Conservation (phyloP, 495 filamentous ascomycete species). For the Podospora appendiculata region DNA sequence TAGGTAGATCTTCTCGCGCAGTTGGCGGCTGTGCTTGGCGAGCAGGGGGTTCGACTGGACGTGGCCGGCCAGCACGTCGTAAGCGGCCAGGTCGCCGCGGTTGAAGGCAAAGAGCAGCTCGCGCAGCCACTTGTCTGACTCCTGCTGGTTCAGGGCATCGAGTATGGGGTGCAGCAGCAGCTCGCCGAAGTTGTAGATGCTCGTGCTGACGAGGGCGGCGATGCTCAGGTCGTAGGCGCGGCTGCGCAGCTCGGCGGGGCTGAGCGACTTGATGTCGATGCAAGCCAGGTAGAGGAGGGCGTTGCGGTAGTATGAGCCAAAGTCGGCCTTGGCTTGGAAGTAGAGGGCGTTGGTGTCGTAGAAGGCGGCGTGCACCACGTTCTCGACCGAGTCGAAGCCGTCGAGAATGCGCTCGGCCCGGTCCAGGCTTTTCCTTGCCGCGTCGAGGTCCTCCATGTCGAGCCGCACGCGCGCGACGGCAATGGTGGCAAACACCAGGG, state of each 20-base stretch:
- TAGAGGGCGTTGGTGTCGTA: conserved; percentile 94
- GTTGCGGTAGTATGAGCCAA: conserved; percentile 92
- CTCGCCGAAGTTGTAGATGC: conserved; percentile 99
- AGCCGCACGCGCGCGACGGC: conserved; percentile 87
- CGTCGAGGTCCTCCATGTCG: conserved; percentile 63
- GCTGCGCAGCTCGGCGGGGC: conserved; percentile 59
- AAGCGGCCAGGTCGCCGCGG: conserved; percentile 82
- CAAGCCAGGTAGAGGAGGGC: conserved; percentile 97
- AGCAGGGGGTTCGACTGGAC: conserved; percentile 74
- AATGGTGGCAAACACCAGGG: conserved; percentile 86
- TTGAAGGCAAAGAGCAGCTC: conserved; percentile 97
- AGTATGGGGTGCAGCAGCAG: conserved; percentile 95
- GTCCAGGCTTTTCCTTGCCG: conserved; percentile 78
- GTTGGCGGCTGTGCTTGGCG: conserved; percentile 65
- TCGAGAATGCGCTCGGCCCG: conserved; percentile 82
- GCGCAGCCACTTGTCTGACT: conserved; percentile 69
- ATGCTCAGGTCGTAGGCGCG: conserved; percentile 90
- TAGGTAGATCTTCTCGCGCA: conserved; percentile 96
- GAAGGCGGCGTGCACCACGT: conserved; percentile 91
- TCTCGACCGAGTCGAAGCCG: conserved; percentile 89
- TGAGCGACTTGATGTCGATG: conserved; percentile 71
- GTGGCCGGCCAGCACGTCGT: conserved; percentile 70
- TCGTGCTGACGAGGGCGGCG: conserved; percentile 84
- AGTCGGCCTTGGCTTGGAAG: conserved; percentile 88
- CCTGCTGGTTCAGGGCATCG: conserved; percentile 58